Conservation (phyloP, 371 early-diverging fungal species). For the Mortierella sp. region DNA sequence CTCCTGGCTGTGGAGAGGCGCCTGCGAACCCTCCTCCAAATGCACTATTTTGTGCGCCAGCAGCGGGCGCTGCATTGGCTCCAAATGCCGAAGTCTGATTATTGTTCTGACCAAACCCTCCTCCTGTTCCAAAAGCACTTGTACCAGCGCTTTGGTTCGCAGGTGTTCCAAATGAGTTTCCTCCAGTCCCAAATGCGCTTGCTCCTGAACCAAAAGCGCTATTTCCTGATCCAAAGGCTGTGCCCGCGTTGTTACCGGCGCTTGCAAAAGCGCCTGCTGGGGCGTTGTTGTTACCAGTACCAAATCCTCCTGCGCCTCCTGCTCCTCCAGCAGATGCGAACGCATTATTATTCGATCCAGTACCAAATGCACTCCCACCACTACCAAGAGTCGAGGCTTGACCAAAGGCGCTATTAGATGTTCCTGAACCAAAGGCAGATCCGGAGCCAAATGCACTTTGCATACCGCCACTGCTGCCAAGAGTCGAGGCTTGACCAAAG, state of each 20-base stretch:
- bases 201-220: slow-evolving; percentile 5
- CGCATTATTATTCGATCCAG: neutral
- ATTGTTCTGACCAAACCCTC: slow-evolving; percentile 32
- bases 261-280: slow-evolving; percentile 3
- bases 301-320: slow-evolving; percentile 15
- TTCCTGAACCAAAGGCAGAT: slow-evolving; percentile 2
- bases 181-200: slow-evolving; percentile 10
- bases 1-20: slow-evolving; percentile 11
- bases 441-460: neutral
- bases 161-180: slow-evolving; percentile 16
- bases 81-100: slow-evolving; percentile 16
- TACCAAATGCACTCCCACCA: slow-evolving; percentile 30
- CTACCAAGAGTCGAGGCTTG: slow-evolving; percentile 10
- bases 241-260: neutral
- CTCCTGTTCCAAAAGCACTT: slow-evolving; percentile 29
- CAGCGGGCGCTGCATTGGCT: slow-evolving; percentile 11
- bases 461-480: slow-evolving; percentile 5
- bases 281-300: slow-evolving; percentile 3
- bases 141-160: slow-evolving; percentile 16
- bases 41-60: slow-evolving; percentile 20
- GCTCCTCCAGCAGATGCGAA: slow-evolving; percentile 13
- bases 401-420: slow-evolving; percentile 7
- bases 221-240: neutral
- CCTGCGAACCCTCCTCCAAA: slow-evolving; percentile 29
- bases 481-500: slow-evolving; percentile 22